Evolutionary conservation across 257 asterid species (phyloP).

Genomic region (Solanum bulbocastanum): DNA sequence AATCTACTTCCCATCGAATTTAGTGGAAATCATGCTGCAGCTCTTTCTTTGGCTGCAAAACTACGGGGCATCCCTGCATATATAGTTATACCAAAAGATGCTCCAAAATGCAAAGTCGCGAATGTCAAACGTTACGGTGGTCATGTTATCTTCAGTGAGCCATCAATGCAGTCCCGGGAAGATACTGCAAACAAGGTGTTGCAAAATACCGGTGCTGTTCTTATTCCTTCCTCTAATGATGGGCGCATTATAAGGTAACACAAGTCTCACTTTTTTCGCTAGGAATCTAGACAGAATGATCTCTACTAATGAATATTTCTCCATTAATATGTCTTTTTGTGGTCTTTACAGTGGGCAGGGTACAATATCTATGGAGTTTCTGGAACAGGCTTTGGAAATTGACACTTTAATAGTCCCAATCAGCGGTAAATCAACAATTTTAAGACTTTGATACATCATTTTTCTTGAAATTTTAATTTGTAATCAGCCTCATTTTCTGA

Average conservation of each 20-base stretch:
- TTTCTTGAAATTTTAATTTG: background rate
- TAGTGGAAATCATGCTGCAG: conserved; percentile 99
- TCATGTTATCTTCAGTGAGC: conserved; percentile 72
- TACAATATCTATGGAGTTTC: conserved; percentile 67
- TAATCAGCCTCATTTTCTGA: background rate
- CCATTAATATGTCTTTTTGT: background rate
- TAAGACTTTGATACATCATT: background rate
- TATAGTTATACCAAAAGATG: conserved; percentile 65
- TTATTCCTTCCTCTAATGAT: conserved; percentile 82
- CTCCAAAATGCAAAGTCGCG: conserved; percentile 92
- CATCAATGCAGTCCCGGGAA: conserved; percentile 59
- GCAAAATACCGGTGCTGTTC: conserved; percentile 65
- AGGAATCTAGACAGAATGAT: background rate
- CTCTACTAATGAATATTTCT: background rate
- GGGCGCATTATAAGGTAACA: conserved; percentile 71
- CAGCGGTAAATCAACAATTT: conserved; percentile 43
- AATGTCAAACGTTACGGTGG: conserved; percentile 84
- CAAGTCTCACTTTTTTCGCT: background rate
- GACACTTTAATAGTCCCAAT: conserved; percentile 74
- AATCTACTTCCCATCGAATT: conserved; percentile 11
- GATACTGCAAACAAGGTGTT: conserved; percentile 57
- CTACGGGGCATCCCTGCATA: conserved; percentile 80
- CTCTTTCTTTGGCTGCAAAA: conserved; percentile 92
- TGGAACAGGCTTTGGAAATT: conserved; percentile 64
- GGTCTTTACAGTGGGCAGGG: conserved; percentile 70